Conservation (phyloP, 192 early-diverging fungal species). For the Coemansia sp. region DNA sequence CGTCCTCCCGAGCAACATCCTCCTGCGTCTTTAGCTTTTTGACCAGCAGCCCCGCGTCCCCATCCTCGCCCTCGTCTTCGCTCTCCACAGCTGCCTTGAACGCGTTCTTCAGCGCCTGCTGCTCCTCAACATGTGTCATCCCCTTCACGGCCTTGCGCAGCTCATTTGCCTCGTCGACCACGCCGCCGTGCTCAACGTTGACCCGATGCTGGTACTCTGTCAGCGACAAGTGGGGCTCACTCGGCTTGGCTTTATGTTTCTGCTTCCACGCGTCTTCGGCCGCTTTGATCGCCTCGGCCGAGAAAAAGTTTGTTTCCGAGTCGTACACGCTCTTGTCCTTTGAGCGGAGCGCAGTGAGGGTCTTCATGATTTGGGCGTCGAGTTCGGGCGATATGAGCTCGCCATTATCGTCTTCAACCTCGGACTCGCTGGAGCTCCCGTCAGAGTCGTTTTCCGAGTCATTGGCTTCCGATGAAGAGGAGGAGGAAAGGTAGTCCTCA, state of each 20-base stretch:
- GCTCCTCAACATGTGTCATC: constrained; percentile 80
- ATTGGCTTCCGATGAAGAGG: constrained; percentile 1
- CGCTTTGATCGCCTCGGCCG: constrained; percentile 41
- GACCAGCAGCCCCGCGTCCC: constrained; percentile 70
- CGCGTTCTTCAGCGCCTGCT: constrained; percentile 71
- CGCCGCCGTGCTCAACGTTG: constrained; percentile 50
- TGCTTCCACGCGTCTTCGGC: constrained; percentile 35
- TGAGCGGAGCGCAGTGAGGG: constrained; percentile 74
- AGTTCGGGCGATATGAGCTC: constrained; percentile 84
- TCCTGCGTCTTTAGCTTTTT: constrained; percentile 71
- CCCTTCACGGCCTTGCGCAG: constrained; percentile 1
- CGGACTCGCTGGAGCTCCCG: constrained; percentile 53
- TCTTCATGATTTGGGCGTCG: constrained; percentile 92
- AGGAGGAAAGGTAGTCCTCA: constrained; percentile 32
- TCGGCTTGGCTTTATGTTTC: constrained; percentile 18
- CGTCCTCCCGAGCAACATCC: constrained; percentile 79
- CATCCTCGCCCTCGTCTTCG: constrained; percentile 60
- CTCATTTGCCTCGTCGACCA: constrained; percentile 47
- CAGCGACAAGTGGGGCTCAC: constrained; percentile 57
- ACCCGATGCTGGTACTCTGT: constrained; percentile 81
- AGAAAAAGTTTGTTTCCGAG: constrained; percentile 72
- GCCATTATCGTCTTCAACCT: constrained; percentile 77
- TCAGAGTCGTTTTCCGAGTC: constrained; percentile 8
- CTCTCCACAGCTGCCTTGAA: constrained; percentile 63
- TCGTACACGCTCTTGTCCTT: constrained; percentile 86